Conservation (phyloP, 306 rosid species). For the Parietaria judaica region DNA sequence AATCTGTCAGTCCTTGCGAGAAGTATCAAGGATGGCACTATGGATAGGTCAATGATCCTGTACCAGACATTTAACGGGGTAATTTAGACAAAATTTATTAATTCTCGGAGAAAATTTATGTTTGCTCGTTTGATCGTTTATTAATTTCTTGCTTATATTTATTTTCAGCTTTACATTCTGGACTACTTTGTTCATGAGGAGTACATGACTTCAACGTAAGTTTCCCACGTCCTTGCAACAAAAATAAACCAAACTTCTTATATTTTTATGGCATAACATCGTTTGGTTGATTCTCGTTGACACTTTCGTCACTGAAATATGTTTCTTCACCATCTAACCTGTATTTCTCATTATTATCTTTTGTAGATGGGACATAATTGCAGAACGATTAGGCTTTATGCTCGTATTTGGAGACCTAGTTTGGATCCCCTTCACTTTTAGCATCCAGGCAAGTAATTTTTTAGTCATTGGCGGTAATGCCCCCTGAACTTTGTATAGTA, state of each 20-base stretch:
- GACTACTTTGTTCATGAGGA: slow-evolving; percentile 92
- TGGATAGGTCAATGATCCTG: slow-evolving; percentile 73
- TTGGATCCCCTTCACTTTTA: slow-evolving; percentile 95
- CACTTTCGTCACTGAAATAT: not conserved
- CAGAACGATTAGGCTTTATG: slow-evolving; percentile 96
- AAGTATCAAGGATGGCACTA: slow-evolving; percentile 50
- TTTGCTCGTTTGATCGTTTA: slow-evolving; percentile 3
- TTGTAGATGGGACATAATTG: slow-evolving; percentile 95
- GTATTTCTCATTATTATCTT: slow-evolving; percentile 3
- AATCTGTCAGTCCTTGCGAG: slow-evolving; percentile 69
- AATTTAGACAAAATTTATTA: slow-evolving; percentile 22
- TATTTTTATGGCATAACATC: not conserved
- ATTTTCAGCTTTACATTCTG: slow-evolving; percentile 67
- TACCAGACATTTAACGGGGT: slow-evolving; percentile 76
- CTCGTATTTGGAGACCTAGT: slow-evolving; percentile 95
- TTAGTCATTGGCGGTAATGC: no score
- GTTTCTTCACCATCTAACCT: not conserved
- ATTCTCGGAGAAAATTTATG: not conserved
- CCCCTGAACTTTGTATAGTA: no score
- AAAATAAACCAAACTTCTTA: not conserved
- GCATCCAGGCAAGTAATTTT: slow-evolving; percentile 57
- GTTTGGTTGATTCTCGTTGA: not conserved
- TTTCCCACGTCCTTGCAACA: not conserved
- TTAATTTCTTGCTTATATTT: slow-evolving; percentile 13
- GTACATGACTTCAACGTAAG: slow-evolving; percentile 99